Evolutionary conservation across 768 basidiomycete species (phyloP).

Genomic region (Rhodotorula sphaerocarpa): DNA sequence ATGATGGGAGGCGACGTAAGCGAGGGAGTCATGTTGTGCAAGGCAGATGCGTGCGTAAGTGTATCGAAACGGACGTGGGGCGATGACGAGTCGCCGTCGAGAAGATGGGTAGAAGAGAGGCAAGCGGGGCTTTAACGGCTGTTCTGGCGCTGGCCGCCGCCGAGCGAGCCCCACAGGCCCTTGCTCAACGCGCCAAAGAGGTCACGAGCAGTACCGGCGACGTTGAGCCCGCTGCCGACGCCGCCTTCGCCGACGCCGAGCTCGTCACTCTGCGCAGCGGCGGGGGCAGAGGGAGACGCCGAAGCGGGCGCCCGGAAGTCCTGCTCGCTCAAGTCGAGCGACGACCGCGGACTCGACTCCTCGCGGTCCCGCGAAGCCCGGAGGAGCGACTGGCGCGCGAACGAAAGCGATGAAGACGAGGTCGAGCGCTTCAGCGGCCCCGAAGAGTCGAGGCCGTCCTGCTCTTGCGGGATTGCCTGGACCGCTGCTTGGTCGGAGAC

Average conservation of each 20-base stretch:
- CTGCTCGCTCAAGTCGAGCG: background rate
- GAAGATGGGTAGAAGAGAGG: no score
- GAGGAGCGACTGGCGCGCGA: constrained; percentile 25
- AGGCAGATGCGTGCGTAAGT: no score
- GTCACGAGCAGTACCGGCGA: constrained; percentile 30
- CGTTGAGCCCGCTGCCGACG: constrained; percentile 21
- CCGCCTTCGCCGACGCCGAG: background rate
- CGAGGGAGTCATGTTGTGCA: no score
- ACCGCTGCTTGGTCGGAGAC: background rate
- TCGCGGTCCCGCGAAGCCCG: constrained; percentile 17
- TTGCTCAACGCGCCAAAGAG: constrained; percentile 29
- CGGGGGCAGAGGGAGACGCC: background rate
- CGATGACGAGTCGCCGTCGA: no score
- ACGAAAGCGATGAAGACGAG: constrained; percentile 9
- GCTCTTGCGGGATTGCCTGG: background rate
- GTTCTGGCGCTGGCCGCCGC: background rate
- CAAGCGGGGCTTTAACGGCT: background rate
- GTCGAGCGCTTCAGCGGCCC: constrained; percentile 3
- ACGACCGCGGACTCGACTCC: background rate
- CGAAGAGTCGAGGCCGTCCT: background rate
- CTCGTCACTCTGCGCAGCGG: constrained; percentile 6
- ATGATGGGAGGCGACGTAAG: no score
- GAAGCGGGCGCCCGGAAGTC: background rate
- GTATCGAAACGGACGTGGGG: no score
- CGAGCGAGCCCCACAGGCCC: constrained; percentile 28